Percentiles rank a stretch among this genome's conserved stretches.
Evolutionary conservation across 2,329 filamentous ascomycete species (phyloP).

Genomic region (Laburnicola sp.): DNA sequence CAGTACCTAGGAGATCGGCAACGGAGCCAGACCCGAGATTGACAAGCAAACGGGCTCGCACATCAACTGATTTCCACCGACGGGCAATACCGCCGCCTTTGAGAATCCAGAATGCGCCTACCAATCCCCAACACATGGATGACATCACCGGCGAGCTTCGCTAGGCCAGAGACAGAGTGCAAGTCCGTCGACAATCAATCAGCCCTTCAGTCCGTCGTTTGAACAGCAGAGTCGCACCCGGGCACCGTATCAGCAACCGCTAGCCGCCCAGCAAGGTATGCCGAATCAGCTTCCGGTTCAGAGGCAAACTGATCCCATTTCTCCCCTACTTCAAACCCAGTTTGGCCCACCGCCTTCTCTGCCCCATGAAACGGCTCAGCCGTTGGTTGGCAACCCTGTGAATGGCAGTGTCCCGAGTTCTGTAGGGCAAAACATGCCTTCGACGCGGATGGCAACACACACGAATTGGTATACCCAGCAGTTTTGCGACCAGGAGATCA

Average conservation of each 20-base stretch:
- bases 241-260: conserved; percentile 10
- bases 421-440: too few species aligned
- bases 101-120: not conserved
- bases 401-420: too few species aligned
- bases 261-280: not conserved
- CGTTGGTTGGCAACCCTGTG: too few species aligned
- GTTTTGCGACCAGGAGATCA: conserved; percentile 12
- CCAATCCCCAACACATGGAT: not conserved
- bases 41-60: conserved; percentile 8
- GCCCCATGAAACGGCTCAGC: not conserved
- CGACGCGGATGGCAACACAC: too few species aligned
- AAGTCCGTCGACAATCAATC: conserved; percentile 7
- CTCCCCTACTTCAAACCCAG: conserved; percentile 8
- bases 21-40: not conserved
- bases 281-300: not conserved
- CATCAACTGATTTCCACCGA: not conserved
- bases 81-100: conserved; percentile 1
- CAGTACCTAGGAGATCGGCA: conserved; percentile 1
- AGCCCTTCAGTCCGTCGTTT: conserved; percentile 7
- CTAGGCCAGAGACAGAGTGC: conserved; percentile 6
- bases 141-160: conserved; percentile 4
- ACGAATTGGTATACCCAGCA: not conserved
- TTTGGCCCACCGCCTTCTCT: conserved; percentile 1
- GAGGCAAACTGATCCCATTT: conserved; percentile 2
- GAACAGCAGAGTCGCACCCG: conserved; percentile 6